Percentiles rank a stretch among this genome's conserved stretches.
These are phyloP conservation scores for Strobilomyces echinocephalus DNA, from an alignment of 768 basidiomycete species.

Conservation along the genomic window DNA sequence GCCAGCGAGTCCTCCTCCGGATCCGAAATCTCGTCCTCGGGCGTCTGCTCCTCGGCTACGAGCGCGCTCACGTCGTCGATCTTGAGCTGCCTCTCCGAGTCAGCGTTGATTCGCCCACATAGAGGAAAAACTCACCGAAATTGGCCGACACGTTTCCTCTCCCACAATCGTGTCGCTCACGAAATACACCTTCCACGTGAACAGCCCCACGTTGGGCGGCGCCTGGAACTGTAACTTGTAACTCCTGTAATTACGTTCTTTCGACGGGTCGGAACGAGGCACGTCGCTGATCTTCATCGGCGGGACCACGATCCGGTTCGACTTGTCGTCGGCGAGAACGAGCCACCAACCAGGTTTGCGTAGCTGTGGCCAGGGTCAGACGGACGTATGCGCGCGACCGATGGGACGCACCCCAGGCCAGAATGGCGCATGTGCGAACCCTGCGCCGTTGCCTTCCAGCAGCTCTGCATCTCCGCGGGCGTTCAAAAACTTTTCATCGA, in stretches of 20 bases:
- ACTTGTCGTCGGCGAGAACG: constrained; percentile 82
- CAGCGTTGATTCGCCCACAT: background rate
- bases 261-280: constrained; percentile 52
- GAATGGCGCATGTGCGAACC: constrained; percentile 83
- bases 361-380: constrained; percentile 40
- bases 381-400: background rate
- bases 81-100: constrained; percentile 53
- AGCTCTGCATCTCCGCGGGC: constrained; percentile 63
- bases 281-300: constrained; percentile 79
- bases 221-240: constrained; percentile 96
- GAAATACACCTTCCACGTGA: constrained; percentile 85
- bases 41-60: constrained; percentile 50
- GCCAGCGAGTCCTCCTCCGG: constrained; percentile 96
- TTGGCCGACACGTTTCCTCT: constrained; percentile 65
- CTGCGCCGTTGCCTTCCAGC: constrained; percentile 40
- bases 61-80: constrained; percentile 69
- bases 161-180: constrained; percentile 88
- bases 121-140: constrained; percentile 52
- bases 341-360: constrained; percentile 94
- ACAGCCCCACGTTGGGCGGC: constrained; percentile 75
- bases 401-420: constrained; percentile 74
- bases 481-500: constrained; percentile 66
- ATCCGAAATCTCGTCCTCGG: constrained; percentile 94
- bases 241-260: constrained; percentile 60
- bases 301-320: constrained; percentile 80